Evolutionary conservation across 768 basidiomycete genomes (phyloP).

Genomic region (Pleurotus platypus): DNA sequence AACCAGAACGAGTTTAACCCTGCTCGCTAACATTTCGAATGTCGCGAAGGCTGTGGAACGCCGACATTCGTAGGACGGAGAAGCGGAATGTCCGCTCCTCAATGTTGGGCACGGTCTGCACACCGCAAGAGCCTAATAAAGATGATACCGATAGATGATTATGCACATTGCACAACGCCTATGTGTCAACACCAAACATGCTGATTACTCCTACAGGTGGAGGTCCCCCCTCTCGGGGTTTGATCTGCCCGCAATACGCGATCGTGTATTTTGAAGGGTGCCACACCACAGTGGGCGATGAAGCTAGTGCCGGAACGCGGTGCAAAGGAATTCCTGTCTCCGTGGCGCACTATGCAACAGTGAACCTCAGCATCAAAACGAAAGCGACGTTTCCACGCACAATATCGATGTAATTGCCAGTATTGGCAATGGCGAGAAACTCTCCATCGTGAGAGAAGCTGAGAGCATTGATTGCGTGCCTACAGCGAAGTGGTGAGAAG

Average conservation of each 20-base stretch:
- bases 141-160: no score
- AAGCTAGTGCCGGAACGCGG: slow-evolving; percentile 68
- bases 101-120: no score
- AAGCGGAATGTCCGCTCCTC: no score
- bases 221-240: slow-evolving; percentile 59
- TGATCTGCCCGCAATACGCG: slow-evolving; percentile 79
- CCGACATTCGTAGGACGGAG: no score
- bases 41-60: no score
- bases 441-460: slow-evolving; percentile 86
- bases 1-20: no score
- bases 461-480: slow-evolving; percentile 66
- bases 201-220: slow-evolving; percentile 68
- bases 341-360: slow-evolving; percentile 56
- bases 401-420: slow-evolving; percentile 73
- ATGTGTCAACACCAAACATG: slow-evolving; percentile 49
- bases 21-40: no score
- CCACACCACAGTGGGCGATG: slow-evolving; percentile 77
- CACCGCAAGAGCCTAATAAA: no score
- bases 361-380: not conserved
- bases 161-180: slow-evolving; percentile 12
- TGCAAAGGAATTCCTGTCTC: slow-evolving; percentile 74
- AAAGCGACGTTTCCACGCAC: slow-evolving; percentile 38
- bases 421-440: slow-evolving; percentile 73
- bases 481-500: slow-evolving; percentile 21
- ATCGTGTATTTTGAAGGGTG: slow-evolving; percentile 81